Conservation (phyloP, 208 protist genomes). For the Trypanosomatidae sp. region DNA sequence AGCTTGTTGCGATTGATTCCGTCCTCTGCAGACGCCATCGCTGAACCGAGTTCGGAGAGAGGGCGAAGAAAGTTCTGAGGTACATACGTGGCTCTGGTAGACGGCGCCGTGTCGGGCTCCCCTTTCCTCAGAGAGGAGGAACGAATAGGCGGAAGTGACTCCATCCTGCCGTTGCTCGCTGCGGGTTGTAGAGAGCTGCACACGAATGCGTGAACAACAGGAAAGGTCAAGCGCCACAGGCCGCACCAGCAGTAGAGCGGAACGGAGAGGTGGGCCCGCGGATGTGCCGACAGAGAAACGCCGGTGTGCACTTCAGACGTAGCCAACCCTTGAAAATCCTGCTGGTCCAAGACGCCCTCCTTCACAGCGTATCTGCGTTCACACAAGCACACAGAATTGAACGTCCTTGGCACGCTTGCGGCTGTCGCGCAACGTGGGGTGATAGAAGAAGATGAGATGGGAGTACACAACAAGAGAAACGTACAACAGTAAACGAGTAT, state of each 20-base stretch:
- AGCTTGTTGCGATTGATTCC: slow-evolving; percentile 27
- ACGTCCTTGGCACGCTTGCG: not conserved
- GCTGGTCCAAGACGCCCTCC: not conserved
- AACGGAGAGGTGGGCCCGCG: not conserved
- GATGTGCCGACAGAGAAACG: not conserved
- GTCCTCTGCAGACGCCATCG: slow-evolving; percentile 12
- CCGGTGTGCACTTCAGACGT: not conserved
- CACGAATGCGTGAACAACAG: not conserved
- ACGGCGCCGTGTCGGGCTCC: not conserved
- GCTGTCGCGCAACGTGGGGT: not conserved
- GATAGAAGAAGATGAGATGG: slow-evolving; percentile 1
- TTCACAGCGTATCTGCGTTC: not conserved
- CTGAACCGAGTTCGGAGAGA: no score
- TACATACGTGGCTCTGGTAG: not conserved
- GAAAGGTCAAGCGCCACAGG: not conserved
- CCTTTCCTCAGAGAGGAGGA: not conserved
- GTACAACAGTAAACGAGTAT: not conserved
- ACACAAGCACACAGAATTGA: not conserved
- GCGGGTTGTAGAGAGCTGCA: not conserved
- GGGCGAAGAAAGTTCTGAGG: not conserved
- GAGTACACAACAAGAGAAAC: not conserved
- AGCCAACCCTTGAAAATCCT: not conserved
- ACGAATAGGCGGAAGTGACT: slow-evolving; percentile 8
- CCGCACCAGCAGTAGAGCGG: not conserved
- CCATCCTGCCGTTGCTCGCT: not conserved